A percentile compares a stretch with the other conserved stretches of the same genome.
These are phyloP conservation scores for Diaporthe nobilis DNA, from an alignment of 2,329 filamentous ascomycete genomes.

Conservation along the genomic window DNA sequence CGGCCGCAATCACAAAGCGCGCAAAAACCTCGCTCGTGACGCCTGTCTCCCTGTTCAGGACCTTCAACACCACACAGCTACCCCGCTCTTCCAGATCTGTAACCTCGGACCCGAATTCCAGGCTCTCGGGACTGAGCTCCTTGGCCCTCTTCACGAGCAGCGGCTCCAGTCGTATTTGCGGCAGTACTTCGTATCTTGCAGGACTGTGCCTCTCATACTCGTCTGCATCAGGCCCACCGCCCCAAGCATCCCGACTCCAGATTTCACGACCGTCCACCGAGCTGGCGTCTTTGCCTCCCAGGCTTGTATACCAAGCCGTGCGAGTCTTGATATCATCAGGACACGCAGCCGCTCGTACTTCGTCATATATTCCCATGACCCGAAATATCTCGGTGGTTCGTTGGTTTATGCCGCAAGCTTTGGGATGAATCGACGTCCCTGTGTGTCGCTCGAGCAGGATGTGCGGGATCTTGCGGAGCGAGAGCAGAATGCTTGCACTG, in stretches of 20 bases:
- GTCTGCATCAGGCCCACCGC: slow-evolving; percentile 48
- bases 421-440: slow-evolving; percentile 41
- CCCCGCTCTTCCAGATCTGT: slow-evolving; percentile 45
- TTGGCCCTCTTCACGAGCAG: slow-evolving; percentile 49
- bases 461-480: slow-evolving; percentile 40
- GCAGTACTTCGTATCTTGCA: slow-evolving; percentile 49
- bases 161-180: slow-evolving; percentile 55
- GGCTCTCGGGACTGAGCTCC: slow-evolving; percentile 49
- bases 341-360: slow-evolving; percentile 10
- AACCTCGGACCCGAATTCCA: slow-evolving; percentile 50
- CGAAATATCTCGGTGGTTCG: slow-evolving; percentile 35
- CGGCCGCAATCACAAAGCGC: slow-evolving; percentile 50
- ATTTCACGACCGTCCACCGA: slow-evolving; percentile 47
- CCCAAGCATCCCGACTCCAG: slow-evolving; percentile 49
- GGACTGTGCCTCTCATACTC: slow-evolving; percentile 44
- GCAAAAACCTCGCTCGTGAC: slow-evolving; percentile 43
- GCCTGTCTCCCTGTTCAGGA: slow-evolving; percentile 37
- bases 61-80: slow-evolving; percentile 44
- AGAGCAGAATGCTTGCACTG: slow-evolving; percentile 39
- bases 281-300: slow-evolving; percentile 44
- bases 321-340: slow-evolving; percentile 39
- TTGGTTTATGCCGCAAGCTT: slow-evolving; percentile 39
- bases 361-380: slow-evolving; percentile 28
- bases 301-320: slow-evolving; percentile 51
- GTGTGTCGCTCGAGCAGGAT: slow-evolving; percentile 42